Conservation (phyloP, 2,329 filamentous ascomycete species). For the Grosmannia huntii region DNA sequence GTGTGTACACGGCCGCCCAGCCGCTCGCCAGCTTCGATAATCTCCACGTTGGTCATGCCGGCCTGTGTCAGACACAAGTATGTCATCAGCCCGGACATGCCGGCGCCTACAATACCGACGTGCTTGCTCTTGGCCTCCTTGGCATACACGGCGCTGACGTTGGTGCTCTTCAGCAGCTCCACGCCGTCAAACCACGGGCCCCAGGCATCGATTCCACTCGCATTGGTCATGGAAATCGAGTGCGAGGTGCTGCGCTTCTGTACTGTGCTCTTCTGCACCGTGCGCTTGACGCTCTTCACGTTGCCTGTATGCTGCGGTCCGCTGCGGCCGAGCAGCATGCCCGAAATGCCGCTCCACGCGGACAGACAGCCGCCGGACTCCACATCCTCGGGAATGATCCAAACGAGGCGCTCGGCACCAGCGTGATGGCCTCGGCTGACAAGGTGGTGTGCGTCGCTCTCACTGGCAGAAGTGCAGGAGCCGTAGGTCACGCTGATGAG, state of each 20-base stretch:
- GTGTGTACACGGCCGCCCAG: conserved; percentile 54
- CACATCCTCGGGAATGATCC: conserved; percentile 8
- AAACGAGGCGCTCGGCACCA: conserved; percentile 8
- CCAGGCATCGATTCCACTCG: conserved; percentile 30
- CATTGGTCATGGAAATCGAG: conserved; percentile 34
- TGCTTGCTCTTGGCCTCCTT: conserved; percentile 40
- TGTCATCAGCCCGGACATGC: conserved; percentile 53
- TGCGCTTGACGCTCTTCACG: not conserved
- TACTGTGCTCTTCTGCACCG: not conserved
- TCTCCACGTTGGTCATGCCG: conserved; percentile 47
- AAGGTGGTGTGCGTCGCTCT: conserved; percentile 5
- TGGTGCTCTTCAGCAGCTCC: conserved; percentile 39
- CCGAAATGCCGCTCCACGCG: conserved; percentile 5
- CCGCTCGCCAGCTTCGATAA: conserved; percentile 46
- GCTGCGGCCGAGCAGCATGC: conserved; percentile 9
- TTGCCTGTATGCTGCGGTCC: conserved; percentile 9
- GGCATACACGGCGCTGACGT: conserved; percentile 38
- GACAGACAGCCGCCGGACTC: conserved; percentile 9
- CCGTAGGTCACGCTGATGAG: conserved; percentile 8
- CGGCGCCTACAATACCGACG: conserved; percentile 52
- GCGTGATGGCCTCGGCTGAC: conserved; percentile 4
- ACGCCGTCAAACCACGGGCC: conserved; percentile 58
- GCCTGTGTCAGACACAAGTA: conserved; percentile 34
- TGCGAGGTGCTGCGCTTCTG: conserved; percentile 2
- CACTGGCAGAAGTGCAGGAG: not conserved